Evolutionary conservation across 495 filamentous ascomycete genomes (phyloP).

Genomic region (Xylaria nigripes): DNA sequence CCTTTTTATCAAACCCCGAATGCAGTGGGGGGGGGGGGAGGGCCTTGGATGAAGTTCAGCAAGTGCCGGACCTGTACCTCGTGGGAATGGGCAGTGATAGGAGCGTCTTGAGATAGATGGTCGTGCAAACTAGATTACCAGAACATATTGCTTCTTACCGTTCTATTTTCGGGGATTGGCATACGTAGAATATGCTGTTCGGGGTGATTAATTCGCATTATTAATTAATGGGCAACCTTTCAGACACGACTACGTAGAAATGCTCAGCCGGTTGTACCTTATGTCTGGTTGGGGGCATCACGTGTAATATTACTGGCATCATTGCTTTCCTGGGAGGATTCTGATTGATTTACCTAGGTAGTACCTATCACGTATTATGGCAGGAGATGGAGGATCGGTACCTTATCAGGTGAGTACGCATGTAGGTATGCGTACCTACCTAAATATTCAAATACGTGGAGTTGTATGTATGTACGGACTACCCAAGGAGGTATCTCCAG

Average conservation of each 20-base stretch:
- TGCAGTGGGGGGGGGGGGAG: neutral
- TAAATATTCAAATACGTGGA: too few relatives aligned
- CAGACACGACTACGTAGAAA: neutral
- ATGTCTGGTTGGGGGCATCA: too few relatives aligned
- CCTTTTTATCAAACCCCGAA: neutral
- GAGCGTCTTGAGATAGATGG: constrained; percentile 6
- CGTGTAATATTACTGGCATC: too few relatives aligned
- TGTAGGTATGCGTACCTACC: too few relatives aligned
- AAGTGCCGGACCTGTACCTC: neutral
- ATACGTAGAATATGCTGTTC: neutral
- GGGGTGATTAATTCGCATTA: neutral
- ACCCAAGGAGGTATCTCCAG: too few relatives aligned
- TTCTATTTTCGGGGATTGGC: neutral
- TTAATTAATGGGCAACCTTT: neutral
- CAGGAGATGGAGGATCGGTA: too few relatives aligned
- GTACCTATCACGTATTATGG: too few relatives aligned
- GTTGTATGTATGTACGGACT: too few relatives aligned
- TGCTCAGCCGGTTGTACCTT: too few relatives aligned
- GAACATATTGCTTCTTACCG: neutral
- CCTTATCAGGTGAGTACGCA: too few relatives aligned
- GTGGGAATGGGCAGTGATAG: neutral
- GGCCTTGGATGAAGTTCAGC: neutral
- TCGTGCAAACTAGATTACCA: neutral
- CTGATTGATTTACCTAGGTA: too few relatives aligned
- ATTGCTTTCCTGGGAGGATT: too few relatives aligned